Evolutionary conservation across 2,329 filamentous ascomycete genomes (phyloP).

Genomic region (Xylaria sp.): DNA sequence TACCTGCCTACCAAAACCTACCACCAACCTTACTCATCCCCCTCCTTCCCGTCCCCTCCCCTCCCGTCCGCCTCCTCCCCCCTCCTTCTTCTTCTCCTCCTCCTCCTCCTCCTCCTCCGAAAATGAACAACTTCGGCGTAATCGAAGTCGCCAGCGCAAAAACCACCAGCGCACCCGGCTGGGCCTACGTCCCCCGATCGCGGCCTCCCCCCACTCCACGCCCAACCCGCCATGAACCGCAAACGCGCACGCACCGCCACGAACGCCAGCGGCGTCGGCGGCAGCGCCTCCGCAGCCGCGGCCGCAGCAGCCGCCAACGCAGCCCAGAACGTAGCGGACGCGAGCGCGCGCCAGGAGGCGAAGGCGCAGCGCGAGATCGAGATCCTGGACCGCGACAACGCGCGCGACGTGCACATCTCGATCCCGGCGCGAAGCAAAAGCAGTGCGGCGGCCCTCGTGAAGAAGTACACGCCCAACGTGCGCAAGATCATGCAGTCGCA

Average conservation of each 20-base stretch:
- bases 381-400: constrained; percentile 75
- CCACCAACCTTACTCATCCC: too few relatives aligned
- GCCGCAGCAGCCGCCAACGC: constrained; percentile 48
- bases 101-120: not conserved
- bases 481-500: constrained; percentile 73
- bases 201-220: constrained; percentile 39
- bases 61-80: too few relatives aligned
- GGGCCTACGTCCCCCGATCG: constrained; percentile 86
- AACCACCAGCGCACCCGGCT: constrained; percentile 71
- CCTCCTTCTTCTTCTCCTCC: too few relatives aligned
- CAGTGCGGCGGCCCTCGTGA: constrained; percentile 35
- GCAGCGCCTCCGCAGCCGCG: too few relatives aligned
- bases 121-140: constrained; percentile 68
- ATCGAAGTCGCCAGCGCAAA: constrained; percentile 72
- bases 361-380: constrained; percentile 77
- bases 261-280: too few relatives aligned
- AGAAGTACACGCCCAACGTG: constrained; percentile 62
- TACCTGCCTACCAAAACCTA: too few relatives aligned
- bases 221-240: constrained; percentile 42
- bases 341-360: constrained; percentile 75
- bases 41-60: too few relatives aligned
- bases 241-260: constrained; percentile 59
- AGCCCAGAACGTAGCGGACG: constrained; percentile 53
- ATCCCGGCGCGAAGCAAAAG: constrained; percentile 50
- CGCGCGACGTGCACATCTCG: constrained; percentile 65